Base-by-base conservation (phyloP, 371 early-diverging fungal genomes). In the Rhizopus stolonifer region DNA sequence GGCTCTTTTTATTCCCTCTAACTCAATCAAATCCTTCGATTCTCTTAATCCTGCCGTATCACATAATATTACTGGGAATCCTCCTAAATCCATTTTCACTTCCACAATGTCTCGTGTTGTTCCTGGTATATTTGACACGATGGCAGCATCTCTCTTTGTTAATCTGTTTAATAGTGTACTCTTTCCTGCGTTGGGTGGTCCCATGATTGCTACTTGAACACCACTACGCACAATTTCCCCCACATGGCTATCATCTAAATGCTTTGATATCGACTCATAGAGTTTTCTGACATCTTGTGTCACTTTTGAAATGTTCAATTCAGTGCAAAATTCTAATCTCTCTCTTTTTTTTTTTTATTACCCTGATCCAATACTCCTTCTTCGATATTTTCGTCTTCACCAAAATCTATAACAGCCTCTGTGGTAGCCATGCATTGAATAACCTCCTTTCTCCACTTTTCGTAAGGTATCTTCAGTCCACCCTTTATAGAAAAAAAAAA, bases 171-270 rank as follows among this genome's bases (percentile, higher is more conserved):
- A 58, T 22, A 92, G 65, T 5, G 86, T 86, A 50, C 90, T 88
- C 61, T 92, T 92, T 4, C 92, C 92, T 8, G 88, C 88, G 60
- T 92, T 92, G 0, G 91, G 90, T 39, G 91, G 89, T 0, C 92
- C 92, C 4, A 87, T 70, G 40, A 92, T 84, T 2, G 90, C 80
- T 25, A 89, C 74, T 23, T 83, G 79, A 17, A 91, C 78, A 19
- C 92, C 92, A 52, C 70, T 77, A 15, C 90, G 70, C 11, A 91
- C 60, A 9, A 92, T 86, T 56, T 90, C 90, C 38, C 90, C 92
- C 0, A 86, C 69, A 36, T 79, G 82, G 57, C 72, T 68, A 58
- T 90, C 90, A 32, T 86, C 61, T 32, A 84, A 54, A 62, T 91
- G 90, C 2, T 50, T 42, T 0, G 42, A 33, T 9, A 92, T 80